Evolutionary conservation across 208 protist species (phyloP).

Genomic region (Acanthamoeba lenticulata): DNA sequence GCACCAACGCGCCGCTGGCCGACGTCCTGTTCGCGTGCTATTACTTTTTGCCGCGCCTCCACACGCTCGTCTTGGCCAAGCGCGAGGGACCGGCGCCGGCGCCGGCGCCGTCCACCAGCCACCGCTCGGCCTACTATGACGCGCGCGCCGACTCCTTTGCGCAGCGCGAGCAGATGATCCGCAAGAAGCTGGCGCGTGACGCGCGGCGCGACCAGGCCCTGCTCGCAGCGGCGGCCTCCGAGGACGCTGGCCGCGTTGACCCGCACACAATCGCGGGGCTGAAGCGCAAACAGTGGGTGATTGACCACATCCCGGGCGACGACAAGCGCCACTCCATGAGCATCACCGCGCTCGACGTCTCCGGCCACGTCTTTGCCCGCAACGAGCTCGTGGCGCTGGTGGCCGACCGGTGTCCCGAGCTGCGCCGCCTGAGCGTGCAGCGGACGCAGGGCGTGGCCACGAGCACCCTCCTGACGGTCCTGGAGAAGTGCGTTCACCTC

Average conservation of each 20-base stretch:
- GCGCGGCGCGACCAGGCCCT: no score
- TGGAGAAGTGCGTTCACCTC: conserved; percentile 5
- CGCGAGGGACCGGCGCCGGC: background rate
- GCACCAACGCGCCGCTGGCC: background rate
- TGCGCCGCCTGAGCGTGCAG: background rate
- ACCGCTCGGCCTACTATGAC: background rate
- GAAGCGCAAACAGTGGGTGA: background rate
- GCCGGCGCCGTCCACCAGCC: background rate
- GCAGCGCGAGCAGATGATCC: background rate
- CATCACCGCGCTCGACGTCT: background rate
- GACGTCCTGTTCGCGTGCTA: background rate
- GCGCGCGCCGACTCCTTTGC: background rate
- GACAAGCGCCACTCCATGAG: background rate
- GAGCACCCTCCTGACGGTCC: background rate
- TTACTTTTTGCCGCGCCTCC: background rate
- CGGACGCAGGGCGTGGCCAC: background rate
- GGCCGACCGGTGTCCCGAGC: background rate
- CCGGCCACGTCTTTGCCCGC: background rate
- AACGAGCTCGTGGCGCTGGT: background rate
- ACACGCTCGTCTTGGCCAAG: background rate
- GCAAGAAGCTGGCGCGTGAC: background rate
- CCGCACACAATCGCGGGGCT: background rate
- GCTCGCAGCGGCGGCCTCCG: no score
- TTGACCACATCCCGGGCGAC: background rate
- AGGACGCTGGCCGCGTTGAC: background rate